Evolutionary conservation across 202 grass and related monocot genomes (phyloP), one percentile per base, ranked within the genome.

Genomic region (Setaria italica): DNA sequence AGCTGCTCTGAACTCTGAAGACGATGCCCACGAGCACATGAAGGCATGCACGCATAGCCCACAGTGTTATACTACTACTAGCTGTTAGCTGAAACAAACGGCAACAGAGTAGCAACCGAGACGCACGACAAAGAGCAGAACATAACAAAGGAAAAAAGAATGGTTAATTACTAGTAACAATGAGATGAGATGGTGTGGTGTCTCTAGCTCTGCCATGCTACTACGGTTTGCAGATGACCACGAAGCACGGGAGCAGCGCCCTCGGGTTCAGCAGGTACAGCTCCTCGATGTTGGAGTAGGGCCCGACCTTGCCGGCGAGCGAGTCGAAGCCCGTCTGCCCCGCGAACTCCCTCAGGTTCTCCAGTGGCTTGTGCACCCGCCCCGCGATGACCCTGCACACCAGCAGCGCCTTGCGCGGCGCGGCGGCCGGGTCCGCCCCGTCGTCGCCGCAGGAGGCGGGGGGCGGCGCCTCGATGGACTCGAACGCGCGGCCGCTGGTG

Each of bases 281-380:
- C 72, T 94, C 96, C 78, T 98, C 93, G 90, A 95, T 98, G 84
- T 94, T 98, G 67, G 95, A 87, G 88, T 95, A 95, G 2, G 94
- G 90, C 42, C 95, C 95, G 7, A 98, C 93, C 84, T 98, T 98
- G 77, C 95, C 91, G 45, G 95, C 93, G 78, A 98, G 84, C 47
- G 95, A 98, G 84, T 95, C 95, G 85, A 95, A 98, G 15, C 91
- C 95, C 25, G 91, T 87, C 85, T 92, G 93, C 25, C 90, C 91
- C 66, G 46, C 79, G 53, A 94, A 85, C 79, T 95, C 95, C 83
- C 82, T 92, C 49, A 91, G 82, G 83, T 95, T 94, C 33, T 95
- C 91, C 78, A 95, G 84, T 6, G 93, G 95, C 90, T 95, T 98
- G 82, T 98, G 95, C 81, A 95, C 95, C 54, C 95, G 67, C 8